Conservation (phyloP, 768 basidiomycete genomes). For the Agrocybe pediades region DNA sequence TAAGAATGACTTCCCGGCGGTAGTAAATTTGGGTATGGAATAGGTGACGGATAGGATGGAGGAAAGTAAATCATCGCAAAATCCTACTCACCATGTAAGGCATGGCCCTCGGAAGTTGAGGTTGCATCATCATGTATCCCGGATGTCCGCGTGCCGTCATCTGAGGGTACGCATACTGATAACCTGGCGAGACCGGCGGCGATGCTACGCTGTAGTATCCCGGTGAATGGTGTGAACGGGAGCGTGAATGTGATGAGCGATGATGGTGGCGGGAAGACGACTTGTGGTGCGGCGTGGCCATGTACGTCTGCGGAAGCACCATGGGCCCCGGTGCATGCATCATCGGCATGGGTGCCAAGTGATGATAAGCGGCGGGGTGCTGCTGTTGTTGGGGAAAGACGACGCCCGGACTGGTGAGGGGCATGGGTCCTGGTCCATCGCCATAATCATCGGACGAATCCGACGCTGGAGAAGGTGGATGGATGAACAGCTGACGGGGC, state of each 20-base stretch:
- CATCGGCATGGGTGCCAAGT: conserved; percentile 16
- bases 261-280: conserved; percentile 16
- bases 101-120: conserved; percentile 13
- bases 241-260: conserved; percentile 17
- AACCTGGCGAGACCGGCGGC: conserved; percentile 24
- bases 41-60: conserved; percentile 1
- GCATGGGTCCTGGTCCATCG: conserved; percentile 27
- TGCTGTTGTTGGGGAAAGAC: conserved; percentile 21
- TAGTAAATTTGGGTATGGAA: background rate
- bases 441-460: conserved; percentile 23
- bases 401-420: conserved; percentile 17
- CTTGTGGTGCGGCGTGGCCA: conserved; percentile 12
- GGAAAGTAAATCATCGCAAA: conserved; percentile 4
- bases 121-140: conserved; percentile 26
- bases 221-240: conserved; percentile 18
- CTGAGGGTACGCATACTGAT: conserved; percentile 20
- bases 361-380: conserved; percentile 12
- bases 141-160: conserved; percentile 13
- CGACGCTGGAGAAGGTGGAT: conserved; percentile 19
- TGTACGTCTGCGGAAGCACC: conserved; percentile 19
- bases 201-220: conserved; percentile 20
- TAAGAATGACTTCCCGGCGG: conserved; percentile 5
- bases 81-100: conserved; percentile 25
- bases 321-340: conserved; percentile 20
- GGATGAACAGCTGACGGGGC: conserved; percentile 17